Base-by-base conservation (phyloP, 192 early-diverging fungal genomes). In the Linnemannia schmuckeri region DNA sequence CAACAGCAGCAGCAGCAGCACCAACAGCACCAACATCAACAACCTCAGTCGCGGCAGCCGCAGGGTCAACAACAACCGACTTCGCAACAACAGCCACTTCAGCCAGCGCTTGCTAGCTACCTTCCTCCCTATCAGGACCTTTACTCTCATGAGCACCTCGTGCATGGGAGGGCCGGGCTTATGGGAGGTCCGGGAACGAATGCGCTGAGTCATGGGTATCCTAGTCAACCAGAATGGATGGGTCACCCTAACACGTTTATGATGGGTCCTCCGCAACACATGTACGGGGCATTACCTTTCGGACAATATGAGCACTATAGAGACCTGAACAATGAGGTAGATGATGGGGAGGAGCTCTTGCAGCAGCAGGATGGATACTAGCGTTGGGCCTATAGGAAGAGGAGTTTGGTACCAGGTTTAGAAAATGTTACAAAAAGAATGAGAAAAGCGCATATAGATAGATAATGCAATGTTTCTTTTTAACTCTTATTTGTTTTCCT, bases 151-250 rank as follows among this genome's bases (percentile, higher is more conserved):
- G 72, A 75, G 18, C 82, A 55, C 22, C 68, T 79, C 13, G 40
- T 30, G 1, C 77, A 78, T 44, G 37, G 46, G 7, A 47, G 68
- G 12, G 18, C 40, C 24, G 70, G 73, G 27, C 41, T 40, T 22
- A n/a, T 77, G 33, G 77, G 72, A 8, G 69, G 57, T 1, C 27
- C 76, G 41, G 72, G 77, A 0, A 75, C 74, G 13, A 75, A 57
- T 57, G 27, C 12, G n/a, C 20, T 71, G 24, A 73, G 79, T 17
- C 79, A 73, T 37, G 83, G 85, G 6, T 81, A 81, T 54, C 79
- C 71, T 17, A 81, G 30, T 41, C 85, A 87, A 35, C 76, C 63
- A 2, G 85, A 87, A 38, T 87, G 85, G 85, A 57, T 87, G 22
- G 79, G 72, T n/a, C 84, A 80, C 30, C 76, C 85, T 13, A 80